Evolutionary conservation across 257 asterid species (phyloP).

Genomic region (Nicotiana benthamiana): DNA sequence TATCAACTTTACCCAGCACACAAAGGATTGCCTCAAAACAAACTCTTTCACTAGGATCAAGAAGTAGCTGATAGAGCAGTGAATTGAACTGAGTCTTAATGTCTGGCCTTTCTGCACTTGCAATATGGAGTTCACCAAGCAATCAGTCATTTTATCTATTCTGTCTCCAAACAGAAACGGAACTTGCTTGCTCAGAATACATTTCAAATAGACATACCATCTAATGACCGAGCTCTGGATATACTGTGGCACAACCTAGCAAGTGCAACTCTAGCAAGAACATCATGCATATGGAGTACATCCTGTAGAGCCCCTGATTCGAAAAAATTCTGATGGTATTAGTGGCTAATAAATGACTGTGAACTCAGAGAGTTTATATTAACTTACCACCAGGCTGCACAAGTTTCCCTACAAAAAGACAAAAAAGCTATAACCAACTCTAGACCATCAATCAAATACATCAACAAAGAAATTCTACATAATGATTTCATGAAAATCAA

Average conservation of each 20-base stretch:
- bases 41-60: constrained; percentile 99
- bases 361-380: constrained; percentile 12
- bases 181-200: background rate
- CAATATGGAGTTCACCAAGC: background rate
- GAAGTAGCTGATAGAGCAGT: constrained; percentile 84
- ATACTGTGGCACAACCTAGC: constrained; percentile 86
- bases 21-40: constrained; percentile 96
- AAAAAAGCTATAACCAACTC: constrained; percentile 5
- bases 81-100: constrained; percentile 77
- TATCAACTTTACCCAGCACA: constrained; percentile 86
- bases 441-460: background rate
- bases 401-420: constrained; percentile 65
- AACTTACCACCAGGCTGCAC: constrained; percentile 88
- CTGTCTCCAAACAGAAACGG: background rate
- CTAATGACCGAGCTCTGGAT: constrained; percentile 86
- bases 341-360: constrained; percentile 6
- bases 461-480: background rate
- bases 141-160: background rate
- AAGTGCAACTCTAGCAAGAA: constrained; percentile 97
- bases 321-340: constrained; percentile 24
- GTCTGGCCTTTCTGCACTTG: constrained; percentile 73
- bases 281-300: constrained; percentile 97
- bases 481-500: background rate
- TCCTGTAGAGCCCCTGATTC: constrained; percentile 90
- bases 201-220: constrained; percentile 49